Evolutionary conservation across 768 basidiomycete genomes (phyloP), one percentile per base, ranked within the genome.

Genomic region (Omphalotus guepiniiformis): DNA sequence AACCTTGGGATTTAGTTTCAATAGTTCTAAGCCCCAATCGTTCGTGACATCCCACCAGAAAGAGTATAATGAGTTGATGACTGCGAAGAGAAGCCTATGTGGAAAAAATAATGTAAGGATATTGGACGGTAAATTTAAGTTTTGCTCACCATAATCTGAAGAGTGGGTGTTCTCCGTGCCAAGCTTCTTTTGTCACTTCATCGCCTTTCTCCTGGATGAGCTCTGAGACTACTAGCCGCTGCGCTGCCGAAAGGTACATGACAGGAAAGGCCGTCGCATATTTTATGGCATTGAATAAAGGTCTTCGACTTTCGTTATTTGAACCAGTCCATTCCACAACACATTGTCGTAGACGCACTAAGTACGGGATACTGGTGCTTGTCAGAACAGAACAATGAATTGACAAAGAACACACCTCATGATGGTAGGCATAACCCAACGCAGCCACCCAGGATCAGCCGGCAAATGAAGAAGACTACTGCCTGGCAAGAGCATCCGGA

Each of bases 1-100:
- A 49, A 44, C 51, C 19, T 62, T 55, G 39, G 61, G 51, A 47
- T 62, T 51, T 29, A 59, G 55, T 44, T 74, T 74, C 49, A 98
- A 69, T 35, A 97, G 68, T 37, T 83, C 79, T 46, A 99, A 73
- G 4, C 96, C 96, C 94, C 95, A 99, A 62, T 99, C 96, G 63
- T 95, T 90, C 39, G 91, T 93, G 35, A 98, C 78, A 66, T 98
- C 96, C 96, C 96, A 99, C 90, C 93, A 99, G 64, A 95, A 98
- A 2, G 93, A 94, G 65, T 92, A 99, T 25, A 88, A 63, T 3
- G 94, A 95, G 65, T 98, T 98, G 58, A 95, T 63, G 28, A 79
- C 75, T 19, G 91, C 93, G 8, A 85, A 79, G 37, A 96, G 64
- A 13, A 97, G 64, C 93, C 93, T 95, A 48, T 34, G 25, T 23